phyloP scores from a whole-genome alignment of 2,329 filamentous ascomycete genomes.

The Fusarium sp. region DNA sequence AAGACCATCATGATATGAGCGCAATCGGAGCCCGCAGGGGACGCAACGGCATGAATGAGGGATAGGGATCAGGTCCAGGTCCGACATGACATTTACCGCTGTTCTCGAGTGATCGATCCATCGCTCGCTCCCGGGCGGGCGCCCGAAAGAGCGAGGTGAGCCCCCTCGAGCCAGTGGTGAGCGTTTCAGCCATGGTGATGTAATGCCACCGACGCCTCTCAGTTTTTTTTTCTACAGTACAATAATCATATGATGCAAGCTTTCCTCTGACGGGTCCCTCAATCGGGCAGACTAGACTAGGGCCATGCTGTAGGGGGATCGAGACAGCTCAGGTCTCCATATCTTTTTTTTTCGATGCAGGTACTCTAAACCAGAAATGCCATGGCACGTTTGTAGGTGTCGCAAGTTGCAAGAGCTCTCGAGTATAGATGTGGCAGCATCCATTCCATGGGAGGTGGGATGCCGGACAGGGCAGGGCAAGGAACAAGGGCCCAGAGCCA shows the following conservation, averaged over 20 bases:
- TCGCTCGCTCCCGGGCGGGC: constrained; percentile 29
- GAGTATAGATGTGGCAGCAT: not conserved
- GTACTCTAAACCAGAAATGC: constrained; percentile 5
- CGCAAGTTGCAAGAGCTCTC: not conserved
- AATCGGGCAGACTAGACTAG: constrained; percentile 36
- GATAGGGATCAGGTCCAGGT: not conserved
- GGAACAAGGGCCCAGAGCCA: constrained; percentile 3
- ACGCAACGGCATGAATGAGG: constrained; percentile 33
- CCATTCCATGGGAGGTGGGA: not conserved
- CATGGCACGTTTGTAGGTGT: not conserved
- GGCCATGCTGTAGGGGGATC: constrained; percentile 5
- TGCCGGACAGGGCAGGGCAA: constrained; percentile 11
- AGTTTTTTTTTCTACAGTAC: constrained; percentile 11
- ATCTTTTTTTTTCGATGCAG: not conserved
- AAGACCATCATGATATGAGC: constrained; percentile 29
- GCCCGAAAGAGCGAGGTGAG: constrained; percentile 23
- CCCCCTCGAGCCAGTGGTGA: not conserved
- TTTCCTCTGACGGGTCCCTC: constrained; percentile 30
- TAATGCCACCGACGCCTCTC: constrained; percentile 35
- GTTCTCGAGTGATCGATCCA: constrained; percentile 6
- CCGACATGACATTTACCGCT: constrained; percentile 17
- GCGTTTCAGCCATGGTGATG: constrained; percentile 38
- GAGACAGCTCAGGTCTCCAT: constrained; percentile 17
- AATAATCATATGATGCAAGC: constrained; percentile 44
- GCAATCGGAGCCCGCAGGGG: constrained; percentile 18